phyloP scores from a whole-genome alignment of 1,139 yeast genomes.

The Pichia cactophila region DNA sequence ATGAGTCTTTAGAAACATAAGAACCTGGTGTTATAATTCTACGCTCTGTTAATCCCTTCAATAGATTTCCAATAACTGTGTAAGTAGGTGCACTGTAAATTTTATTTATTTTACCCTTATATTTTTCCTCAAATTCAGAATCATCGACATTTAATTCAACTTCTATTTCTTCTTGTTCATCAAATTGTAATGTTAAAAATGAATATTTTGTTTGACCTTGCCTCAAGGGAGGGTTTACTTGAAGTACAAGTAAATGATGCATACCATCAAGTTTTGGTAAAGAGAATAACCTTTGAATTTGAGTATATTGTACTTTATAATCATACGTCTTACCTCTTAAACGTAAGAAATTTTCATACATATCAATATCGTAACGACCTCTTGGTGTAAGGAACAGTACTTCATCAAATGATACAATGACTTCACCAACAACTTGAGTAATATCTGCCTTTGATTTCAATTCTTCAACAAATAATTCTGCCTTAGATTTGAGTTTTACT shows the following conservation, averaged over 20 bases:
- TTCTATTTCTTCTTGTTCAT: slow-evolving; percentile 84
- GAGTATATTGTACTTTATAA: slow-evolving; percentile 86
- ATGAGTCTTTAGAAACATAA: slow-evolving; percentile 62
- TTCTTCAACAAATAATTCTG: slow-evolving; percentile 81
- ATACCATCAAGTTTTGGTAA: slow-evolving; percentile 92
- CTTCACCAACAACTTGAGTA: slow-evolving; percentile 93
- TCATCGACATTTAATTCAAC: slow-evolving; percentile 82
- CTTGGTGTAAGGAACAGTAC: slow-evolving; percentile 91
- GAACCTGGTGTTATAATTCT: slow-evolving; percentile 84
- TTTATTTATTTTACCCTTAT: slow-evolving; percentile 67
- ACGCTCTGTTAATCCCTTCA: slow-evolving; percentile 84
- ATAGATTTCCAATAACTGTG: slow-evolving; percentile 79
- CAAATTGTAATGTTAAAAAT: slow-evolving; percentile 81
- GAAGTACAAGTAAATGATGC: slow-evolving; percentile 80
- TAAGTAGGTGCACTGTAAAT: slow-evolving; percentile 81
- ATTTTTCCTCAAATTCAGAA: slow-evolving; percentile 68
- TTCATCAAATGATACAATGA: slow-evolving; percentile 91
- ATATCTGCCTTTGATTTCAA: slow-evolving; percentile 92
- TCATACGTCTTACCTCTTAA: slow-evolving; percentile 97
- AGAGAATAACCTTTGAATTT: slow-evolving; percentile 83
- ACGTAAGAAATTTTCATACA: slow-evolving; percentile 82
- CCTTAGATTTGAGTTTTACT: slow-evolving; percentile 50
- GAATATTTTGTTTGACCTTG: slow-evolving; percentile 98
- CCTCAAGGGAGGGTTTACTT: slow-evolving; percentile 88
- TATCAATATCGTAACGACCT: slow-evolving; percentile 96